phyloP scores from a whole-genome alignment of 1,139 yeast species.

The Zygoascus sp. region DNA sequence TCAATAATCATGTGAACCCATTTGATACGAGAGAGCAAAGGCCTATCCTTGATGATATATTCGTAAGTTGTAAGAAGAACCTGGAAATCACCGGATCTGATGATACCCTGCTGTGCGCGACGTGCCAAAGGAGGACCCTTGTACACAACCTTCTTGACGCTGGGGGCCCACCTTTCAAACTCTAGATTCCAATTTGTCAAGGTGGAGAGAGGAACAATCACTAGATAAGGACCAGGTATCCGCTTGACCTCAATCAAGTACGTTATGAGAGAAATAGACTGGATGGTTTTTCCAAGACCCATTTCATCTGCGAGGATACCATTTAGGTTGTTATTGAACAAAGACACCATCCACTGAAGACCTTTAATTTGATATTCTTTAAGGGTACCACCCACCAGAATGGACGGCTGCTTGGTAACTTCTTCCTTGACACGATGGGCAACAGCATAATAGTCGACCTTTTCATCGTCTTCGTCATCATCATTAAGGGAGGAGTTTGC shows the following conservation, averaged over 20 bases:
- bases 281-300: conserved; percentile 90
- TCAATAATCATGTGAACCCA: conserved; percentile 98
- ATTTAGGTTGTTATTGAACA: conserved; percentile 85
- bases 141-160: conserved; percentile 39
- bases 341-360: conserved; percentile 96
- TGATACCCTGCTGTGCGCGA: conserved; percentile 65
- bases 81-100: conserved; percentile 77
- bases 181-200: conserved; percentile 95
- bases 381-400: conserved; percentile 86
- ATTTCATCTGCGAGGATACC: conserved; percentile 95
- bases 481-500: conserved; percentile 43
- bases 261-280: conserved; percentile 71
- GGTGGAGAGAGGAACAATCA: conserved; percentile 91
- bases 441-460: conserved; percentile 86
- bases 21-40: conserved; percentile 66
- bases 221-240: conserved; percentile 56
- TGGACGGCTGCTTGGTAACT: conserved; percentile 73
- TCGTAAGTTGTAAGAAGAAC: conserved; percentile 76
- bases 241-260: conserved; percentile 69
- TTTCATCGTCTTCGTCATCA: conserved; percentile 52
- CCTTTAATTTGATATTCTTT: conserved; percentile 94
- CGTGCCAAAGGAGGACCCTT: conserved; percentile 72
- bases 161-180: conserved; percentile 92
- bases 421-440: conserved; percentile 87
- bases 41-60: conserved; percentile 79